A percentile compares a stretch with the other conserved stretches of the same genome.
Conservation (phyloP, 495 filamentous ascomycete genomes). For the Aspergillus cavernicola region DNA sequence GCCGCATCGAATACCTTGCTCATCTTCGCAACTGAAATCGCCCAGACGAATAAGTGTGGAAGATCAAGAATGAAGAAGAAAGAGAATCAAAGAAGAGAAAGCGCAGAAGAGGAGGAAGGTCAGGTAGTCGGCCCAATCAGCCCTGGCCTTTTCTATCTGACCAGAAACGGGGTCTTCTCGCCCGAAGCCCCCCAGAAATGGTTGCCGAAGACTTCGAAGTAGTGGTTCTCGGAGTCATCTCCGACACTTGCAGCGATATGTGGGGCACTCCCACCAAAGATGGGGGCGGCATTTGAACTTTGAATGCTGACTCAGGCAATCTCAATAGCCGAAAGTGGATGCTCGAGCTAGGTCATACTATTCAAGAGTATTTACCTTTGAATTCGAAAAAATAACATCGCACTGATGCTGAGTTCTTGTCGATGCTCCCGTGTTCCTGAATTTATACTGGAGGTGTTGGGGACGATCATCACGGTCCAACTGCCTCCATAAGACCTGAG, state of each 20-base stretch:
- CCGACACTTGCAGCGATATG: no score
- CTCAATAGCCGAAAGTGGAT: constrained; percentile 28
- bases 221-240: constrained; percentile 14
- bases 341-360: no score
- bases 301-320: constrained; percentile 27
- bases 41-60: neutral
- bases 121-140: constrained; percentile 2
- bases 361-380: no score
- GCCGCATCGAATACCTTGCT: constrained; percentile 43
- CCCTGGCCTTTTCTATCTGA: neutral
- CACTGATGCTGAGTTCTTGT: no score
- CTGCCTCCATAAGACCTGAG: no score
- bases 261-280: constrained; percentile 21
- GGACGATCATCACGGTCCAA: no score
- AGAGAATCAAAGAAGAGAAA: neutral
- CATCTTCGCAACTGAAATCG: constrained; percentile 23
- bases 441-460: no score
- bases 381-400: no score
- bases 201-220: no score
- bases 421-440: no score
- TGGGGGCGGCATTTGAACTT: constrained; percentile 1
- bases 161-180: neutral
- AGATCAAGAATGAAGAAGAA: constrained; percentile 1
- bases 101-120: neutral
- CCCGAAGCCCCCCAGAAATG: constrained; percentile 3